phyloP scores from a whole-genome alignment of 139 green algal species.

The Mesotaenium endlicherianum region DNA sequence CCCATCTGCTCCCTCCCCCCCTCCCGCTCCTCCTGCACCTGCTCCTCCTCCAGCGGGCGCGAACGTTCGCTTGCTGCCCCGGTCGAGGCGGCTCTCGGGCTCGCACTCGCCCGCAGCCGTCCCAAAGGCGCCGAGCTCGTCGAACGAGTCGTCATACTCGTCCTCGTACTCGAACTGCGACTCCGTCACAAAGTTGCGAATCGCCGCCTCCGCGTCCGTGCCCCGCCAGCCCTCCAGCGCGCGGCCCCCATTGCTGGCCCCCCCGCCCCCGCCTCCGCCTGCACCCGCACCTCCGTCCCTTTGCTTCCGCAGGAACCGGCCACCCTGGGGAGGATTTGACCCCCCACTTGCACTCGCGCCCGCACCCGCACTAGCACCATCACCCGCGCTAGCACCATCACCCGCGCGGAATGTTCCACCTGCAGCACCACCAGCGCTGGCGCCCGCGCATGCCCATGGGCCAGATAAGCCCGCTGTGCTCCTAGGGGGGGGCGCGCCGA shows the following conservation, averaged over 20 bases:
- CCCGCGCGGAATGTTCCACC: background rate
- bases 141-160: conserved; percentile 55
- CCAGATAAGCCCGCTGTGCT: background rate
- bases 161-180: conserved; percentile 50
- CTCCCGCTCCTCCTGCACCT: background rate
- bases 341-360: too few species aligned
- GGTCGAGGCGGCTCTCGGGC: background rate
- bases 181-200: conserved; percentile 7
- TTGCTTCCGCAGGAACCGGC: conserved; percentile 8
- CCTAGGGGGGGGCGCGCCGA: background rate
- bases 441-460: background rate
- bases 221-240: conserved; percentile 1
- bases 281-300: background rate
- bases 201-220: background rate
- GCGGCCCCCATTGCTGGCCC: background rate
- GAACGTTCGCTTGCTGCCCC: background rate
- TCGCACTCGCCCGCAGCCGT: conserved; percentile 12
- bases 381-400: background rate
- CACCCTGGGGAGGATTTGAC: too few species aligned
- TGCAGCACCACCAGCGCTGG: background rate
- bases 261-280: background rate
- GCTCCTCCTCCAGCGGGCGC: background rate
- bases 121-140: conserved; percentile 34
- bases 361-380: background rate
- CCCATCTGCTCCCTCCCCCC: background rate